A percentile compares a stretch with the other conserved stretches of the same genome.
Evolutionary conservation across 495 filamentous ascomycete genomes (phyloP).

Genomic region (Daldinia caldariorum): DNA sequence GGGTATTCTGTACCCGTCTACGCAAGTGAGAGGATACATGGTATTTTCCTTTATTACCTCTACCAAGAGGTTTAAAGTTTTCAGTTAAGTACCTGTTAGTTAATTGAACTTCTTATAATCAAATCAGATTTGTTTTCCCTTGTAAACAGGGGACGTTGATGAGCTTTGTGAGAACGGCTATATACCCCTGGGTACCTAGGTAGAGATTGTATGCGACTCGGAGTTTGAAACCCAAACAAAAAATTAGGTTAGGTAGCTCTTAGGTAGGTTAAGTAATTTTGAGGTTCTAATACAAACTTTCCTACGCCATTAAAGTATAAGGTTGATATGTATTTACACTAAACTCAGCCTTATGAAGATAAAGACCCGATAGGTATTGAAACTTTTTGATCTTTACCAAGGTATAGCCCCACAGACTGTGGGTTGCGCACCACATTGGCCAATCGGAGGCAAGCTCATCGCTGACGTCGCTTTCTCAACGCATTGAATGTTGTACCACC

Average conservation of each 20-base stretch:
- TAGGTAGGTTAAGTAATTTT: neutral
- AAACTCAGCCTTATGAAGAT: slow-evolving; percentile 14
- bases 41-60: slow-evolving; percentile 6
- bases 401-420: slow-evolving; percentile 7
- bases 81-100: neutral
- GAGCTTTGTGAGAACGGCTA: too few species aligned
- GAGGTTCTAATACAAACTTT: neutral
- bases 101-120: neutral
- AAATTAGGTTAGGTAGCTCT: too few species aligned
- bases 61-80: neutral
- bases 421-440: slow-evolving; percentile 14
- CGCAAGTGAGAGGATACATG: slow-evolving; percentile 59
- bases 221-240: neutral
- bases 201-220: neutral
- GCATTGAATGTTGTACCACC: slow-evolving; percentile 6
- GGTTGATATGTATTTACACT: neutral
- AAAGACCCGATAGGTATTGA: slow-evolving; percentile 3
- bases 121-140: neutral
- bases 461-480: slow-evolving; percentile 41
- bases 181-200: neutral
- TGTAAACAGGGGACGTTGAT: neutral
- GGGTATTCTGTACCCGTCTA: slow-evolving; percentile 57
- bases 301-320: neutral
- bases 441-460: slow-evolving; percentile 14
- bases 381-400: slow-evolving; percentile 10